A percentile compares a stretch with the other conserved stretches of the same genome.
phyloP scores from a whole-genome alignment of 2,329 filamentous ascomycete genomes.

The Aureobasidium pullulans region DNA sequence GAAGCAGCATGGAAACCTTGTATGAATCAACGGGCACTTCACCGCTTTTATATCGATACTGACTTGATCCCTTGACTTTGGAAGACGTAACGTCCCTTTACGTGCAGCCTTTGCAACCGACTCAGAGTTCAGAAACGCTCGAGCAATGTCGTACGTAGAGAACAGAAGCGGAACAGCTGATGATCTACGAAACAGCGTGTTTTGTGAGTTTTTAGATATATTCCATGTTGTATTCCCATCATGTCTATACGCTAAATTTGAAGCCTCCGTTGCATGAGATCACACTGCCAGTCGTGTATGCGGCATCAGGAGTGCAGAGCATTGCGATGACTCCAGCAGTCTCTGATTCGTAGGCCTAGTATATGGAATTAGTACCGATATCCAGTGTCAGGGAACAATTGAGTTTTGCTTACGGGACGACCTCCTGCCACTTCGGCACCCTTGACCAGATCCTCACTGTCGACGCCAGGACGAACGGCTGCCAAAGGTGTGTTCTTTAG shows the following conservation, averaged over 20 bases:
- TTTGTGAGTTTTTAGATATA: no score
- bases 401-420: conserved; percentile 42
- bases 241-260: conserved; percentile 41
- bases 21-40: no score
- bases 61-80: no score
- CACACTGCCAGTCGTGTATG: conserved; percentile 70
- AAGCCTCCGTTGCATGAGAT: conserved; percentile 76
- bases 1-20: no score
- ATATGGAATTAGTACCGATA: background rate
- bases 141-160: no score
- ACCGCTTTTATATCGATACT: no score
- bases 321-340: conserved; percentile 71
- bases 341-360: conserved; percentile 56
- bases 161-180: no score
- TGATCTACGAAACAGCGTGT: no score
- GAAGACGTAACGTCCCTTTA: no score
- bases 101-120: no score
- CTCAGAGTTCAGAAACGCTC: no score
- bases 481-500: conserved; percentile 59
- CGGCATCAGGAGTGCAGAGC: conserved; percentile 63
- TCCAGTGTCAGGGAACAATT: background rate
- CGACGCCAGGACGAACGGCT: conserved; percentile 52
- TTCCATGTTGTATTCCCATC: no score
- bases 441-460: conserved; percentile 49
- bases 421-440: conserved; percentile 42